phyloP scores from a whole-genome alignment of 2,329 filamentous ascomycete genomes.

The Fusarium hainanense region DNA sequence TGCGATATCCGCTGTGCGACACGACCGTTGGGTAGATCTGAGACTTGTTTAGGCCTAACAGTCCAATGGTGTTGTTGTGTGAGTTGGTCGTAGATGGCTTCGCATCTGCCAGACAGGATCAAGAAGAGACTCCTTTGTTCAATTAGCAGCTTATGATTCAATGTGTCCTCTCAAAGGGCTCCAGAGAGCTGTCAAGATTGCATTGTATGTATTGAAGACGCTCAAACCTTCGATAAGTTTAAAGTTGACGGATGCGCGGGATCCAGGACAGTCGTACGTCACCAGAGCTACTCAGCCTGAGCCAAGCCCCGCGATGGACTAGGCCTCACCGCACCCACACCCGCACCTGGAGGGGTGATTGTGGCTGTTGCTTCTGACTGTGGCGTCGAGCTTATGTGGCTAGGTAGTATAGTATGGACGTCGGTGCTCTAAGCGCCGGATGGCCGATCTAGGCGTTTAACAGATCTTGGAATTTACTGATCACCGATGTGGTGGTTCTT shows the following conservation, averaged over 20 bases:
- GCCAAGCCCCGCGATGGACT: slow-evolving; percentile 26
- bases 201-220: slow-evolving; percentile 9
- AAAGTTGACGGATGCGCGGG: slow-evolving; percentile 16
- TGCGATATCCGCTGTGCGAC: slow-evolving; percentile 11
- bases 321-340: slow-evolving; percentile 24
- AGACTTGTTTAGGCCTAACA: slow-evolving; percentile 7
- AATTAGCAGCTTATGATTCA: neutral
- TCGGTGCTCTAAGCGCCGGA: slow-evolving; percentile 6
- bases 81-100: slow-evolving; percentile 17
- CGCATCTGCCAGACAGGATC: neutral
- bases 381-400: slow-evolving; percentile 3
- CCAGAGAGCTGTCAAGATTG: slow-evolving; percentile 23
- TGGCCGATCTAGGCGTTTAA: slow-evolving; percentile 6
- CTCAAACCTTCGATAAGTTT: slow-evolving; percentile 2
- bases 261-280: slow-evolving; percentile 31
- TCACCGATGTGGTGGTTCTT: slow-evolving; percentile 14
- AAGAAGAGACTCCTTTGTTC: neutral
- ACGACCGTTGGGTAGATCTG: slow-evolving; percentile 18
- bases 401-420: neutral
- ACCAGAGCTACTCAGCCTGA: slow-evolving; percentile 36
- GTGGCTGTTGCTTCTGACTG: slow-evolving; percentile 4
- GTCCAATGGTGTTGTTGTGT: slow-evolving; percentile 25
- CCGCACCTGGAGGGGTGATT: slow-evolving; percentile 18
- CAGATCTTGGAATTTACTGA: slow-evolving; percentile 7
- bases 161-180: slow-evolving; percentile 3